Base-by-base conservation (phyloP, 176 grass and related monocot species). In the Musa beccarii region DNA sequence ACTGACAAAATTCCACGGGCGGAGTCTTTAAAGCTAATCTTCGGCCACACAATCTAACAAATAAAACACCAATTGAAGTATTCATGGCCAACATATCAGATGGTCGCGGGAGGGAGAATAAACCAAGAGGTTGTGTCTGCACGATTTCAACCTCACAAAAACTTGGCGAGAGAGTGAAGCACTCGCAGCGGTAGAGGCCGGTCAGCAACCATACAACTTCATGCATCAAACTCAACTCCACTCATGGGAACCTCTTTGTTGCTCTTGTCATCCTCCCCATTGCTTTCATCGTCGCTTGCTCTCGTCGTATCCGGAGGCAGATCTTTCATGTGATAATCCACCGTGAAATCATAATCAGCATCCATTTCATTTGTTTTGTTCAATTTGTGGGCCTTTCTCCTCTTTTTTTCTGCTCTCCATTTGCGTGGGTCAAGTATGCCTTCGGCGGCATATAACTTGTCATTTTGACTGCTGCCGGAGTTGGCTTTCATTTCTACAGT, bases 341-440 rank as follows among this genome's bases (percentile, higher is more conserved):
- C 81, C 66, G 81, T 88, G 61, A 88, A 88, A 66, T 88, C 82
- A 71, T 88, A 88, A 75, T 88, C 86, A 52, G 53, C 79, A 3
- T 79, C 76, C 14, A 51, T 72, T 0, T 81, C 81, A 43, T 89
- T 82, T 75, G 78, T 29, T 56, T 69, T 64, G 0, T 64, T 80
- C 19, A 81, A 75, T 83, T 71, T 93, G 52, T 34, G 57, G 26
- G 74, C 82, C 62, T 84, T 84, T 61, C 82, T 77, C 50, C 53
- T 73, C 53, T 81, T 88, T 74, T 81, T 88, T 53, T 88, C 81
- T 9, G 86, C 84, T 79, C 88, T 94, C 57, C 23, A 80, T 82
- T 86, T 94, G 21, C 82, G 88, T 10, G 90, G 95, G 63, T 99
- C 84, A 1, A 94, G 72, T 68, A 99, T 94, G 76, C 90, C 95